Conservation (phyloP, 2,329 filamentous ascomycete species). For the Claviceps fusiformis region DNA sequence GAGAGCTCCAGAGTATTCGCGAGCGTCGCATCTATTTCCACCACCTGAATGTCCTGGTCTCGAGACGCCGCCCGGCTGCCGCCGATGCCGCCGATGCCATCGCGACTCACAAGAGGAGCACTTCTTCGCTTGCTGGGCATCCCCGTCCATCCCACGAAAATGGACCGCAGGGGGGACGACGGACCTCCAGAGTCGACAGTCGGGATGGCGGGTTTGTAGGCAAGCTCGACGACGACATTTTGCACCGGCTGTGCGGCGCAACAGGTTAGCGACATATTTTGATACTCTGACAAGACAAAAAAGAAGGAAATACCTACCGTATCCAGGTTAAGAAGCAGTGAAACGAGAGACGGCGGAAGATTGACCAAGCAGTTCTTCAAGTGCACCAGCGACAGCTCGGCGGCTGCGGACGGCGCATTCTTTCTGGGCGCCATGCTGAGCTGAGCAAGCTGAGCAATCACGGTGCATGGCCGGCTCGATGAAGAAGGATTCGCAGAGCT, state of each 20-base stretch:
- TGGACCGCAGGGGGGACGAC: conserved; percentile 45
- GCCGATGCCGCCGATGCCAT: conserved; percentile 55
- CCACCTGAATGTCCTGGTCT: conserved; percentile 62
- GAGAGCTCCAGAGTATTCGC: conserved; percentile 61
- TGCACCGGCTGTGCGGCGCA: conserved; percentile 57
- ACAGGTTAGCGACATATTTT: neutral
- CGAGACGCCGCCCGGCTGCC: conserved; percentile 42
- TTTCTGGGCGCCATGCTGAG: conserved; percentile 33
- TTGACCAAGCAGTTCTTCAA: conserved; percentile 94
- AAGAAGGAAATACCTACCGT: conserved; percentile 46
- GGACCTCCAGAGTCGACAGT: conserved; percentile 30
- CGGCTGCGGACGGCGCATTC: conserved; percentile 51
- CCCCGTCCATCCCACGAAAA: conserved; percentile 92
- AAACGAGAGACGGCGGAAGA: conserved; percentile 71
- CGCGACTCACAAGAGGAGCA: conserved; percentile 57
- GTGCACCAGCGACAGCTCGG: conserved; percentile 73
- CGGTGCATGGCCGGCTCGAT: neutral
- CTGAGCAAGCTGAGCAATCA: conserved; percentile 6
- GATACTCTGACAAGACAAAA: conserved; percentile 3
- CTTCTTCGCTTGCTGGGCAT: conserved; percentile 86
- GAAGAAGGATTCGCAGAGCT: neutral
- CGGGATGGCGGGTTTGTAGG: conserved; percentile 38
- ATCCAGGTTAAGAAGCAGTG: conserved; percentile 76
- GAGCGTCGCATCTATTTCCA: conserved; percentile 82
- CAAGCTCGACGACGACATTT: conserved; percentile 91